These are phyloP conservation scores for Aphanomyces astaci DNA, from an alignment of 352 stramenopile genomes.

Conservation along the genomic window DNA sequence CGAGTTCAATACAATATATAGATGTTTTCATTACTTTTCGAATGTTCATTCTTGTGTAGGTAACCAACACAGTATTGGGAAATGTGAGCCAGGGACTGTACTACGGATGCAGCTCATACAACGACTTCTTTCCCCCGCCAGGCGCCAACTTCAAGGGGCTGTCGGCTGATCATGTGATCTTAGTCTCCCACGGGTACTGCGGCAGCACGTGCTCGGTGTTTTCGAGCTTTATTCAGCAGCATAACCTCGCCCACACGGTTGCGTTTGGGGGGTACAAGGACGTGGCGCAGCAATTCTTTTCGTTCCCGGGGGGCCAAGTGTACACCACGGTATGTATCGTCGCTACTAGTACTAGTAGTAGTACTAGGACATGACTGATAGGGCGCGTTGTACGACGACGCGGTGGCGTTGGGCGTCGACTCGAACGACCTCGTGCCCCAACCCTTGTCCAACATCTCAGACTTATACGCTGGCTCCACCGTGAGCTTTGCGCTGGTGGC, in stretches of 20 bases:
- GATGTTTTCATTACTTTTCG: too few relatives aligned
- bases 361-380: background rate
- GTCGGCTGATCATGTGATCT: background rate
- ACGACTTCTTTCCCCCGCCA: slow-evolving; percentile 12
- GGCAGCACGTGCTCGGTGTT: slow-evolving; percentile 24
- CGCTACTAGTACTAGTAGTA: background rate
- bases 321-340: slow-evolving; percentile 16
- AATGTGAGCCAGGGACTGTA: slow-evolving; percentile 17
- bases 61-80: background rate
- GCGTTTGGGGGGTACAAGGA: slow-evolving; percentile 21
- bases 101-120: slow-evolving; percentile 9
- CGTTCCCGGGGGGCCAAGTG: slow-evolving; percentile 21
- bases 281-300: slow-evolving; percentile 22
- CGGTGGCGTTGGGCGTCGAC: slow-evolving; percentile 11
- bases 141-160: slow-evolving; percentile 10
- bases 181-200: slow-evolving; percentile 22
- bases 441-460: slow-evolving; percentile 1
- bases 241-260: slow-evolving; percentile 15
- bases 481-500: slow-evolving; percentile 19
- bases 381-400: slow-evolving; percentile 12
- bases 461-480: background rate
- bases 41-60: background rate
- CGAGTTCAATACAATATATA: too few relatives aligned
- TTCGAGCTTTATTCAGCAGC: slow-evolving; percentile 22
- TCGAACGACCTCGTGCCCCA: slow-evolving; percentile 13